Evolutionary conservation across 441 rosid species (phyloP), one percentile per base, ranked within the genome.

Genomic region (Euphorbia celastroides): DNA sequence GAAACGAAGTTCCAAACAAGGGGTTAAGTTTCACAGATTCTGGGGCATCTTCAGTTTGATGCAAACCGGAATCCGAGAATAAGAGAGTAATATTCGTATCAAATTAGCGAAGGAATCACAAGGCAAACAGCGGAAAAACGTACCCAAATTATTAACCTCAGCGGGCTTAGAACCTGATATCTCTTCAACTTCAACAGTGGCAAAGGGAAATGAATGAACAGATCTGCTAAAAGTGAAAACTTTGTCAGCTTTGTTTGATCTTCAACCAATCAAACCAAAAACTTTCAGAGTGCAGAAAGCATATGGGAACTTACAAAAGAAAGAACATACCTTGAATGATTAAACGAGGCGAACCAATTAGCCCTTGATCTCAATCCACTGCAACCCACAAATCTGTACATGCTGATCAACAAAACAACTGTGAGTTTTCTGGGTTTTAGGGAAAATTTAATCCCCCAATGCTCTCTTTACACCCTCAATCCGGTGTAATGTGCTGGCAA

Each of bases 121-220:
- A n/a, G n/a, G n/a, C n/a, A n/a, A 22, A 41, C 20, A 5, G 51
- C 31, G 11, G 36, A 17, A 38, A 34, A 20, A 70, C 83, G 26
- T 75, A 94, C 99, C 97, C 62, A 94, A 86, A 81, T 88, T 94
- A 57, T 75, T 83, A 20, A 92, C 99, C 84, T 86, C 80, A 66
- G 92, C 96, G 38, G 96, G 94, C 65, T 80, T 79, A 75, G 97
- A 83, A 72, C 96, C 96, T 3, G 97, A 94, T 52, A 91, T 68
- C 67, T 83, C 89, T 64, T 89, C 96, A 1, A 78, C 94, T 46
- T 94, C 93, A 3, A 92, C 80, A 1, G 96, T 94, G 23, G 96
- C 89, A 70, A 91, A 94, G 55, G 97, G 86, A 65, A 91, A 64
- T 3, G 97, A 82, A 77, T 87, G 88, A 52, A 76, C 75, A 63